These are phyloP conservation scores for Eucalyptus camaldulensis DNA, from an alignment of 345 rosid species.

Conservation along the genomic window DNA sequence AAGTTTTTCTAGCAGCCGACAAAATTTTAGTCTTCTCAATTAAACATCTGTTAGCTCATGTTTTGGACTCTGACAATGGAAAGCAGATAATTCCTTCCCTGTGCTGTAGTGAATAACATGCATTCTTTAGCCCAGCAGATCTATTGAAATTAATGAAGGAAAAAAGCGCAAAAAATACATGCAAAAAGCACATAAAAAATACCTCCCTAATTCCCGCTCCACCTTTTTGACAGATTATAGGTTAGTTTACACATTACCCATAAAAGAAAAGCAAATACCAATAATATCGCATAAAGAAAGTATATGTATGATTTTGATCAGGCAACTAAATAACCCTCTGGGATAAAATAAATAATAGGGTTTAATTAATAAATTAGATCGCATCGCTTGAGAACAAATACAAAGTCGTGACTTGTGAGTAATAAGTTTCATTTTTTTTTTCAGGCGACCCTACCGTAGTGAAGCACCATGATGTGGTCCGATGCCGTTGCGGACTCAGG, in stretches of 20 bases:
- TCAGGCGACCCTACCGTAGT: constrained; percentile 14
- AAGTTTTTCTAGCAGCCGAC: not conserved
- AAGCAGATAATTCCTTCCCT: not conserved
- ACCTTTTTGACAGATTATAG: not conserved
- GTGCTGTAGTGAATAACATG: not conserved
- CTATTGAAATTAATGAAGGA: not conserved
- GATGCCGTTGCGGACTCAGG: not conserved
- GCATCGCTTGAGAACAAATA: not conserved
- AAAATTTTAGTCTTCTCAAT: not conserved
- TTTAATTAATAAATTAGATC: not conserved
- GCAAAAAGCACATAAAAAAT: not conserved
- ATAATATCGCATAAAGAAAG: not conserved
- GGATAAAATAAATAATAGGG: not conserved
- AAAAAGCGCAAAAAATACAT: not conserved
- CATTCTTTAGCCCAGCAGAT: not conserved
- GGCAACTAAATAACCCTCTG: not conserved
- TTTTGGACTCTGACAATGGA: not conserved
- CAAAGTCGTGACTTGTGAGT: not conserved
- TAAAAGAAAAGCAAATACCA: not conserved
- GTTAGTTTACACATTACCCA: not conserved
- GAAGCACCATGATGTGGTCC: constrained; percentile 26
- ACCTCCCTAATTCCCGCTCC: not conserved
- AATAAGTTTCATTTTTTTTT: not conserved
- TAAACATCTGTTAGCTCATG: not conserved
- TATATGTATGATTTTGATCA: not conserved